A percentile compares a stretch with the other conserved stretches of the same genome.
Conservation (phyloP, 306 rosid species). For the Trifolium fragiferum region DNA sequence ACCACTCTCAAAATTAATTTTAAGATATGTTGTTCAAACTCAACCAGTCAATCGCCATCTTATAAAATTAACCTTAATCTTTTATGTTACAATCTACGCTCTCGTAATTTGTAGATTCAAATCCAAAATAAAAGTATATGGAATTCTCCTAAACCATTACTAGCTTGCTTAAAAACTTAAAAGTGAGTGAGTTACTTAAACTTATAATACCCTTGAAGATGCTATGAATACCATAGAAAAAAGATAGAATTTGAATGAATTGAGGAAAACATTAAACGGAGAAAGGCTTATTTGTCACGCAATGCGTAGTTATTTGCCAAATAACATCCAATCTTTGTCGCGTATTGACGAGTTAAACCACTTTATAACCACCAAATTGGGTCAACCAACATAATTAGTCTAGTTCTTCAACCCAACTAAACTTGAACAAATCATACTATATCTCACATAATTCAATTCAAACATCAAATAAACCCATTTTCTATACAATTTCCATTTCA, state of each 20-base stretch:
- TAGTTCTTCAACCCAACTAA: constrained; percentile 39
- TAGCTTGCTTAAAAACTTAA: not conserved
- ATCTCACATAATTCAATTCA: not conserved
- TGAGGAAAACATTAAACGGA: constrained; percentile 9
- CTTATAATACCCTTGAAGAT: not conserved
- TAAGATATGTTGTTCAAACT: too few species aligned
- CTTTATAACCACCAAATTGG: constrained; percentile 41
- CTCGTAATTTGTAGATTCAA: too few species aligned
- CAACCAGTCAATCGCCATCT: too few species aligned
- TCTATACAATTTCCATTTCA: constrained; percentile 34
- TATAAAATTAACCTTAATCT: too few species aligned
- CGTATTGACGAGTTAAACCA: constrained; percentile 36
- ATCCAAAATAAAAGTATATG: too few species aligned
- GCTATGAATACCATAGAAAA: not conserved
- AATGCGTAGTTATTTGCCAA: constrained; percentile 32
- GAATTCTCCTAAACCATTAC: not conserved
- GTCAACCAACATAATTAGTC: constrained; percentile 53
- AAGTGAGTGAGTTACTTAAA: not conserved
- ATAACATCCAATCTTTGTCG: constrained; percentile 31
- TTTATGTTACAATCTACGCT: too few species aligned
- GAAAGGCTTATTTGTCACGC: constrained; percentile 39
- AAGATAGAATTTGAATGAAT: not conserved
- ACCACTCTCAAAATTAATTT: too few species aligned
- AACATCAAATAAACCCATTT: not conserved
- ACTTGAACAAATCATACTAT: constrained; percentile 34